Evolutionary conservation across 2,329 filamentous ascomycete species (phyloP), one percentile per base, ranked within the genome.

Genomic region (Cladosporium colombiae): DNA sequence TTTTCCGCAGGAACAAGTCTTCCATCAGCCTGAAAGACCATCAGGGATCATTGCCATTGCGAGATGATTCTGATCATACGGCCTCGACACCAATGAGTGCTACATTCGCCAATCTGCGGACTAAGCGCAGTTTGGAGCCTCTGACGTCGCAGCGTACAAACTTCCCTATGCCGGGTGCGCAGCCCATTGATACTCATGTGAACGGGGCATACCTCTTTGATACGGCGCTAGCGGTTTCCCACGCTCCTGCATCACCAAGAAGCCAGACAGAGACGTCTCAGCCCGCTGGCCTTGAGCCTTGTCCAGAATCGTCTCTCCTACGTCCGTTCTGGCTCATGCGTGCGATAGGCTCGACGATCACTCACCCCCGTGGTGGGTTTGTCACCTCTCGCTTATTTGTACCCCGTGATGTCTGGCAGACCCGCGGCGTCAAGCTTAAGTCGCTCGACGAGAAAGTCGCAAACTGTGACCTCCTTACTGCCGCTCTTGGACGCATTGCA

Each of bases 291-390:
- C 84, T 99, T 5, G 95, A 99, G 74, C 91, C 95, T 3, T 99
- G 96, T 75, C 95, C 95, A 0, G 91, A 90, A 40, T 92, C 96
- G 49, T 89, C 90, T 67, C 85, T 97, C 73, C 84, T 98, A n/a
- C 89, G 95, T 23, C 96, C 95, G 1, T 99, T 97, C 78, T 99
- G 95, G 95, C 83, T 99, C 53, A 97, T 99, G 92, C 89, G 95
- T 64, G 93, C 91, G 68, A 84, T 99, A 29, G 96, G 95, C 75
- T 92, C 97, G 76, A 97, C 93, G 0, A 87, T 99, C 53, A 90
- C 89, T 21, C 94, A 99, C 74, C 92, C 94, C 2, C 88, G 92
- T 27, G 95, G 95, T 44, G 95, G 93, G 18, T 99, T 97, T 75
- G 76, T 99, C 23, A 96, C 93, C 62, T 94, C 89, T 25, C 93